Conservation (phyloP, 2,329 filamentous ascomycete genomes). For the Phaeosphaeria sp. region DNA sequence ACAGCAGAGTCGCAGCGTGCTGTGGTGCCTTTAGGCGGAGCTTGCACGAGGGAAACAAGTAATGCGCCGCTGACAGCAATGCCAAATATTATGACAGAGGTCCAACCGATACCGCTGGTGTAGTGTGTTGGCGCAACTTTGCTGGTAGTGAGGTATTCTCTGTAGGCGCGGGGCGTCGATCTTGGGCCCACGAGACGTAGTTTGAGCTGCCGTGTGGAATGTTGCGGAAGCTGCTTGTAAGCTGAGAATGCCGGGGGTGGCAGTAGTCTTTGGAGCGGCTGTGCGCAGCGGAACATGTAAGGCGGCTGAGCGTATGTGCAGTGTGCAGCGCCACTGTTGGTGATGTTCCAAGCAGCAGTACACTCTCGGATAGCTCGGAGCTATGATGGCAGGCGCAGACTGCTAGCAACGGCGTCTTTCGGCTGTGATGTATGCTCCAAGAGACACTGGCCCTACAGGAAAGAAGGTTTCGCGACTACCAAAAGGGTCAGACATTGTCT, state of each 20-base stretch:
- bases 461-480: background rate
- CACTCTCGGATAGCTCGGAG: conserved; percentile 3
- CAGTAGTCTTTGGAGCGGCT: conserved; percentile 21
- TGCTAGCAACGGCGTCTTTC: background rate
- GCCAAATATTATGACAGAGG: conserved; percentile 34
- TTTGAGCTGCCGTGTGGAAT: conserved; percentile 16
- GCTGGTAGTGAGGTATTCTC: conserved; percentile 5
- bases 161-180: conserved; percentile 18
- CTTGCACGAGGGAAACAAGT: conserved; percentile 29
- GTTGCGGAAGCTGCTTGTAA: conserved; percentile 12
- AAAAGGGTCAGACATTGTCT: background rate
- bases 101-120: conserved; percentile 37
- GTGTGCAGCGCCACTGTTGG: background rate
- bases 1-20: conserved; percentile 12
- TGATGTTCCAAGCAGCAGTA: background rate
- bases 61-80: conserved; percentile 43
- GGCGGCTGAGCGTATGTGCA: conserved; percentile 11
- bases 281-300: conserved; percentile 35
- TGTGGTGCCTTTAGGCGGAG: conserved; percentile 11
- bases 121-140: conserved; percentile 8
- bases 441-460: background rate
- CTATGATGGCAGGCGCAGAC: background rate
- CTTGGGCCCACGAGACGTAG: conserved; percentile 18
- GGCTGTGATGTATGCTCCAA: background rate
- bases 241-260: conserved; percentile 11